These are phyloP conservation scores for Thelephora ganbajun DNA, from an alignment of 768 basidiomycete species.

Conservation along the genomic window DNA sequence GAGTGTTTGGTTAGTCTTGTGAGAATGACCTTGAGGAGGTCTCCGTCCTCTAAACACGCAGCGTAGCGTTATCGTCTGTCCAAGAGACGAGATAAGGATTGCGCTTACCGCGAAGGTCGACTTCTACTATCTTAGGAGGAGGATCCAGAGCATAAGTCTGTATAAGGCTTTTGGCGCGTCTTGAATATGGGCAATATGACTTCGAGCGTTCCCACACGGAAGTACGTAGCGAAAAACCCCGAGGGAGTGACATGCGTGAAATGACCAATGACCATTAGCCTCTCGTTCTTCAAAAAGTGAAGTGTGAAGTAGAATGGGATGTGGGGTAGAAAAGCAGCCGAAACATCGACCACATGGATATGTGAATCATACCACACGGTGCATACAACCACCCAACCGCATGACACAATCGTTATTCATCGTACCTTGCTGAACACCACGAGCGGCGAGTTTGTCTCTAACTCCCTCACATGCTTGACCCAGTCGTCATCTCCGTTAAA, in stretches of 20 bases:
- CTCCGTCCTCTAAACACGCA: constrained; percentile 24
- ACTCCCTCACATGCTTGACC: constrained; percentile 23
- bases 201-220: neutral
- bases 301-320: neutral
- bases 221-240: constrained; percentile 1
- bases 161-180: constrained; percentile 48
- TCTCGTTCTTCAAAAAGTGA: neutral
- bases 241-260: constrained; percentile 17
- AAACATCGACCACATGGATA: no score
- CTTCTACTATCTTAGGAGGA: constrained; percentile 56
- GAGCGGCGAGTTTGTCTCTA: constrained; percentile 44
- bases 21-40: constrained; percentile 50
- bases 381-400: no score
- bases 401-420: no score
- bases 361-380: no score
- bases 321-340: no score
- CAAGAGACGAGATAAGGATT: constrained; percentile 1
- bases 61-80: neutral
- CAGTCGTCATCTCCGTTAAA: constrained; percentile 28
- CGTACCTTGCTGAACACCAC: constrained; percentile 74
- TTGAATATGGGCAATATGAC: constrained; percentile 34
- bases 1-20: constrained; percentile 47
- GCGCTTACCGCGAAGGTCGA: constrained; percentile 49
- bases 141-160: constrained; percentile 46
- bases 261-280: constrained; percentile 2